phyloP scores from a whole-genome alignment of 1,284 basidiomycete genomes.

The Ganoderma sinense region DNA sequence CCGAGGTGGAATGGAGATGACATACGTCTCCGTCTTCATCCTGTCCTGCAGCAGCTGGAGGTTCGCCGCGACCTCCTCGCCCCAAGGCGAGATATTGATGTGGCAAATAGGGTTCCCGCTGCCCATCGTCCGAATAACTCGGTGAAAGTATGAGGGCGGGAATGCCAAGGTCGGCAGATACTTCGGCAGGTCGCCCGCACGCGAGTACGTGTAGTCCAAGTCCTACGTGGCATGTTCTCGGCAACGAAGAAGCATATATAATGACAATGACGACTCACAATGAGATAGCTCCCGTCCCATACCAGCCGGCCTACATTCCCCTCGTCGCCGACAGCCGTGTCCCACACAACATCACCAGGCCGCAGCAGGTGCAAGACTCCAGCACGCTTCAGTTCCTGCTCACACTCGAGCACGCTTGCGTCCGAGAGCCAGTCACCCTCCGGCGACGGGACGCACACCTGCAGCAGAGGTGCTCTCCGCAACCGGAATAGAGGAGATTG shows the following conservation, averaged over 20 bases:
- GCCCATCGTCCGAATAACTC: conserved; percentile 68
- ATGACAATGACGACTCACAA: conserved; percentile 57
- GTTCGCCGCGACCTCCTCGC: conserved; percentile 73
- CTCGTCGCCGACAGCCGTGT: conserved; percentile 82
- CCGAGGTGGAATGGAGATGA: conserved; percentile 23
- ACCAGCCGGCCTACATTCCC: conserved; percentile 80
- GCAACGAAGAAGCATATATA: conserved; percentile 9
- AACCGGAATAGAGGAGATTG: conserved; percentile 72
- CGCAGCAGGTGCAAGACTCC: conserved; percentile 65
- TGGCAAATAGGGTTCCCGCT: conserved; percentile 75
- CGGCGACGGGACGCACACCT: conserved; percentile 82
- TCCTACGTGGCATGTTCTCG: conserved; percentile 55
- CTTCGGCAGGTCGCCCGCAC: conserved; percentile 76
- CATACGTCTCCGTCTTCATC: conserved; percentile 81
- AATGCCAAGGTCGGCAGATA: conserved; percentile 80
- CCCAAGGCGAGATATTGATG: conserved; percentile 79
- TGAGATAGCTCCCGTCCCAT: conserved; percentile 85
- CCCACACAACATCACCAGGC: conserved; percentile 84
- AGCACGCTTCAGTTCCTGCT: conserved; percentile 75
- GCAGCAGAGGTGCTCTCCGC: conserved; percentile 73
- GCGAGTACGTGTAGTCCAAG: conserved; percentile 80
- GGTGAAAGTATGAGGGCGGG: conserved; percentile 85
- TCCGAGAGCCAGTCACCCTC: conserved; percentile 86
- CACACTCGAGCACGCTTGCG: conserved; percentile 78
- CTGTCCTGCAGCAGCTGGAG: conserved; percentile 80